Conservation (phyloP, 1,284 basidiomycete genomes). For the Xerocomus minutiporus region DNA sequence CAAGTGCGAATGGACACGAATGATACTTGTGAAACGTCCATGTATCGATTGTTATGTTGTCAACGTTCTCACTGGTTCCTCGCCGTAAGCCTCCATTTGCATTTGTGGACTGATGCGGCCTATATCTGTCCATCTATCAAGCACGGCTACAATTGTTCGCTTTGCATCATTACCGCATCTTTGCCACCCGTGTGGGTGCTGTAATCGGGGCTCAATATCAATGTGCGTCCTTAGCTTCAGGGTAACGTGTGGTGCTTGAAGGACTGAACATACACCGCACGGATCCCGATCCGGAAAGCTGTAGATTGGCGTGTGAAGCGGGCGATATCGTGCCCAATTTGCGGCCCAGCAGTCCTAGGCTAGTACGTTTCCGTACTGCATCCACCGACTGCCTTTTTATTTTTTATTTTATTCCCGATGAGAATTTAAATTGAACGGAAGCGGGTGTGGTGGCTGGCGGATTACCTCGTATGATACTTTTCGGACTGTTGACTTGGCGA, state of each 20-base stretch:
- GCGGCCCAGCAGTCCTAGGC: slow-evolving; percentile 6
- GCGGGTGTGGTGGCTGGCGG: slow-evolving; percentile 16
- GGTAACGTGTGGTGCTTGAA: slow-evolving; percentile 19
- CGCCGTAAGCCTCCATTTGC: slow-evolving; percentile 13
- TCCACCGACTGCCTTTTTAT: background rate
- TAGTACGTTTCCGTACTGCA: slow-evolving; percentile 19
- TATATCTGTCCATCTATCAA: slow-evolving; percentile 21
- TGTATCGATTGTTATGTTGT: slow-evolving; percentile 16
- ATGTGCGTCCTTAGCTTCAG: slow-evolving; percentile 8
- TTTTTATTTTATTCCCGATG: slow-evolving; percentile 6
- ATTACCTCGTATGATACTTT: slow-evolving; percentile 20
- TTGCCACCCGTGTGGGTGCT: slow-evolving; percentile 3
- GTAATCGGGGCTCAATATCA: slow-evolving; percentile 1
- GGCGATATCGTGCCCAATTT: slow-evolving; percentile 18
- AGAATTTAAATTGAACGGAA: slow-evolving; percentile 9
- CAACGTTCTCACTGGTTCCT: slow-evolving; percentile 8
- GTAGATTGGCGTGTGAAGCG: slow-evolving; percentile 10
- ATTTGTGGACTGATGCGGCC: slow-evolving; percentile 17
- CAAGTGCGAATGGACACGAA: slow-evolving; percentile 15
- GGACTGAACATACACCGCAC: slow-evolving; percentile 5
- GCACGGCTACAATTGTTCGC: background rate
- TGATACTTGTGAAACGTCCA: slow-evolving; percentile 21
- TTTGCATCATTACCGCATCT: slow-evolving; percentile 22
- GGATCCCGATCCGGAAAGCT: slow-evolving; percentile 18
- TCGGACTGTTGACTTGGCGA: slow-evolving; percentile 27